Percentiles rank a stretch among this genome's conserved stretches.
phyloP scores from a whole-genome alignment of 768 basidiomycete genomes.

The Butyriboletus loyo region DNA sequence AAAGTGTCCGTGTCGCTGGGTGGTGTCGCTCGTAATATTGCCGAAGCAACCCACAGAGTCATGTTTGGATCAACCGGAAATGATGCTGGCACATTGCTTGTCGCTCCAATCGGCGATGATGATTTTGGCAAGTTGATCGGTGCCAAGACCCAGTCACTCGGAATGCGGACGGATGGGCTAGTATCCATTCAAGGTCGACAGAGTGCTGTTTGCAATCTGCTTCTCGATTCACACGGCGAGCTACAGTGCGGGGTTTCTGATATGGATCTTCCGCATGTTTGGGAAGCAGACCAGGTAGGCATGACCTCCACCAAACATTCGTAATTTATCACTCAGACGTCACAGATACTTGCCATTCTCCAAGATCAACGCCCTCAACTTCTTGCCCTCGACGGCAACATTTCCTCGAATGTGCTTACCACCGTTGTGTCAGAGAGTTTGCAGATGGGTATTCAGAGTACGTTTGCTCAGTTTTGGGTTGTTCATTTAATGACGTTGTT shows the following conservation, averaged over 20 bases:
- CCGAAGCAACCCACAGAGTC: slow-evolving; percentile 80
- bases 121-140: slow-evolving; percentile 66
- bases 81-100: slow-evolving; percentile 47
- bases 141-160: slow-evolving; percentile 53
- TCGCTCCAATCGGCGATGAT: slow-evolving; percentile 78
- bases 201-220: slow-evolving; percentile 86
- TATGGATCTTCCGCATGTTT: slow-evolving; percentile 66
- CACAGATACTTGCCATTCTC: slow-evolving; percentile 53
- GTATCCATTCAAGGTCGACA: slow-evolving; percentile 39
- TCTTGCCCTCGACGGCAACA: slow-evolving; percentile 76
- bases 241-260: slow-evolving; percentile 89
- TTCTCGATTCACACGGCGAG: slow-evolving; percentile 67
- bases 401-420: slow-evolving; percentile 52
- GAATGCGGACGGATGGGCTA: slow-evolving; percentile 83
- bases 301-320: background rate
- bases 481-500: slow-evolving; percentile 3
- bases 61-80: slow-evolving; percentile 33
- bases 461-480: slow-evolving; percentile 19
- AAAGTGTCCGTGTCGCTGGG: slow-evolving; percentile 69
- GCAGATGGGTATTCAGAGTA: slow-evolving; percentile 50
- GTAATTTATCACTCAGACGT: background rate
- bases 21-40: slow-evolving; percentile 93
- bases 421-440: slow-evolving; percentile 52
- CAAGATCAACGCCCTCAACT: slow-evolving; percentile 48
- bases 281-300: slow-evolving; percentile 46